Evolutionary conservation across 371 early-diverging fungal species (phyloP), one percentile per base, ranked within the genome.

Genomic region (Syncephalis fuscata): DNA sequence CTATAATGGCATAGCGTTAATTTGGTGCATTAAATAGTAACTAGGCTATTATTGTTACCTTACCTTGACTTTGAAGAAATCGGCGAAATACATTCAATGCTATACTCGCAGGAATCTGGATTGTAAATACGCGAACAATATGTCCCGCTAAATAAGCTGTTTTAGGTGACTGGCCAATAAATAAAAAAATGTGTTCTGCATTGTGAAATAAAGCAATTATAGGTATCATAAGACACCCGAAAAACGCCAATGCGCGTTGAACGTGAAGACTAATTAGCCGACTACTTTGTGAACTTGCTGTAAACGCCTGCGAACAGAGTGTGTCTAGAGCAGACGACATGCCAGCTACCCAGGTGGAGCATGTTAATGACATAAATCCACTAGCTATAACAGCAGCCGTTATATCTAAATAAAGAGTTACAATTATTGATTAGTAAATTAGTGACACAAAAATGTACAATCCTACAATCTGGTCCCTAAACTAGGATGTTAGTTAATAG

Each of bases 261-360:
- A 90, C 57, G 48, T 87, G 80, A n/a, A 85, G 63, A 11, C 90
- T 88, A 7, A 85, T 62, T 3, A 76, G 54, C 22, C 72, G 73
- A 46, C 68, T 70, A 63, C 88, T 82, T 17, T 55, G 57, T 5
- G 75, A 62, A 32, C 32, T 11, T 1, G 44, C 52, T 0, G 88
- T 87, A 59, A 68, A 82, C 22, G 83, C 72, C 61, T 92, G 90
- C 17, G 81, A 77, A 52, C 88, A 88, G 42, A 92, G 67, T 4
- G 89, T 87, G 57, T 92, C 91, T 22, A 92, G 65, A 0, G 83
- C 89, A 37, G 85, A 75, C 7, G 81, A 74, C 46, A 78, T 67
- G 40, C 85, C 87, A 22, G 78, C 74, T 16, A 41, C 5, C 19
- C 19, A 21, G n/a, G 41, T 7, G 41, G 21, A 7, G 11, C 32